Percentiles rank a stretch among this genome's conserved stretches.
Conservation (phyloP, 2,329 filamentous ascomycete genomes). For the Aspergillus puulaauensis region DNA sequence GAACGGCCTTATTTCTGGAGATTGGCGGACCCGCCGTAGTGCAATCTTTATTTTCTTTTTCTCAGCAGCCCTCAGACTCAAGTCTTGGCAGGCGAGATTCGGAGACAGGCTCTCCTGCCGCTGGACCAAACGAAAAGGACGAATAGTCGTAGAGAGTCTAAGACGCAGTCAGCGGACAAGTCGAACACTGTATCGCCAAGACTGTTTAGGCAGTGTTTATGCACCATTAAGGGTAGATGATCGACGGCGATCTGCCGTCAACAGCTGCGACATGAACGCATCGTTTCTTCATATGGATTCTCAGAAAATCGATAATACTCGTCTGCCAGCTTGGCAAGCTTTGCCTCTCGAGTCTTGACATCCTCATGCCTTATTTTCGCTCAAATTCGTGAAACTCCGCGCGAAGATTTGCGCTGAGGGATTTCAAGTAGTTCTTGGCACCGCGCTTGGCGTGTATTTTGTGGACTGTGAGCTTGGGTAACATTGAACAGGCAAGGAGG, state of each 20-base stretch:
- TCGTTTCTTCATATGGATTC: slow-evolving; percentile 6
- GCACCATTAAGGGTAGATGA: slow-evolving; percentile 17
- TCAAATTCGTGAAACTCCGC: slow-evolving; percentile 2
- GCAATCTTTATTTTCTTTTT: not conserved
- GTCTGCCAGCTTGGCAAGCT: not conserved
- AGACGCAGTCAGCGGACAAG: slow-evolving; percentile 1
- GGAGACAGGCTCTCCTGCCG: too few species aligned
- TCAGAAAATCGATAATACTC: slow-evolving; percentile 1
- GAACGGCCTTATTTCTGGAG: not conserved
- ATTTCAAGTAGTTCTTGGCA: slow-evolving; percentile 14
- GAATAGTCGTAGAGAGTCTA: not conserved
- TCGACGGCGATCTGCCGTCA: slow-evolving; percentile 22
- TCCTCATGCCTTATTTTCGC: not conserved
- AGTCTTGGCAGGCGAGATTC: too few species aligned
- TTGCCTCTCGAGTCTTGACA: not conserved
- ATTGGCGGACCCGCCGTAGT: not conserved
- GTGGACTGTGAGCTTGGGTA: slow-evolving; percentile 5
- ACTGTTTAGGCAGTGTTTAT: slow-evolving; percentile 10
- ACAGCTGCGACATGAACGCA: not conserved
- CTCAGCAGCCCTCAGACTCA: not conserved
- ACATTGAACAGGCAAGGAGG: slow-evolving; percentile 10
- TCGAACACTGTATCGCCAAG: slow-evolving; percentile 15
- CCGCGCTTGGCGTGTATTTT: slow-evolving; percentile 8
- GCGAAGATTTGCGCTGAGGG: not conserved
- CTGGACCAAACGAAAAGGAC: not conserved